These are phyloP conservation scores for Leccinum brunneo-olivaceum DNA, from an alignment of 1,284 basidiomycete species.

Conservation along the genomic window DNA sequence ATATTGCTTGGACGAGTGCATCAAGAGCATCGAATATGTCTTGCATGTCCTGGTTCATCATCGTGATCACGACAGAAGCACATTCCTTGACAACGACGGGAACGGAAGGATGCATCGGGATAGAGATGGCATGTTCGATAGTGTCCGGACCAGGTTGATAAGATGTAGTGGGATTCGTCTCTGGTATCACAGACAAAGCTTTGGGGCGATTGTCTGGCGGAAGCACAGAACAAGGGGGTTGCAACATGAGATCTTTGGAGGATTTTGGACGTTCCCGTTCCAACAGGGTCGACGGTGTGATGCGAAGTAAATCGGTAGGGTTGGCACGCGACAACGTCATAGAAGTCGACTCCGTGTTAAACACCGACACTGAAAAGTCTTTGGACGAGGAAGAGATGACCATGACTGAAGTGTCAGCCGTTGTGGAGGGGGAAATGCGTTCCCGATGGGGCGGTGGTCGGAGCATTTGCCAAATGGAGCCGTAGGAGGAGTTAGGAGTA, in stretches of 20 bases:
- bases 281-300: conserved; percentile 26
- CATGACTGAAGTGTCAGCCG: conserved; percentile 22
- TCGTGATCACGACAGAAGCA: conserved; percentile 36
- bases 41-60: conserved; percentile 43
- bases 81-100: conserved; percentile 41
- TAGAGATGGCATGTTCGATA: conserved; percentile 26
- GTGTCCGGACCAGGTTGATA: conserved; percentile 5
- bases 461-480: conserved; percentile 27
- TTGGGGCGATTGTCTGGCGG: conserved; percentile 26
- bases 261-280: conserved; percentile 31
- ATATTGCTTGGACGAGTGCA: conserved; percentile 47
- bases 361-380: conserved; percentile 52
- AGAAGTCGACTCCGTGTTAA: conserved; percentile 30
- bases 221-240: conserved; percentile 30
- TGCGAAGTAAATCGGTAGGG: conserved; percentile 19
- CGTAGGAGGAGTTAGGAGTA: conserved; percentile 17
- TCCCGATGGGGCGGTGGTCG: conserved; percentile 34
- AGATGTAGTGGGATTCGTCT: conserved; percentile 10
- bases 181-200: conserved; percentile 25
- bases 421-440: conserved; percentile 29
- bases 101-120: conserved; percentile 26
- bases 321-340: conserved; percentile 15
- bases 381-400: conserved; percentile 42
- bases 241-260: conserved; percentile 36
- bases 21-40: conserved; percentile 60